These are phyloP conservation scores for Pichia sp. DNA, from an alignment of 1,139 yeast species.

Conservation along the genomic window DNA sequence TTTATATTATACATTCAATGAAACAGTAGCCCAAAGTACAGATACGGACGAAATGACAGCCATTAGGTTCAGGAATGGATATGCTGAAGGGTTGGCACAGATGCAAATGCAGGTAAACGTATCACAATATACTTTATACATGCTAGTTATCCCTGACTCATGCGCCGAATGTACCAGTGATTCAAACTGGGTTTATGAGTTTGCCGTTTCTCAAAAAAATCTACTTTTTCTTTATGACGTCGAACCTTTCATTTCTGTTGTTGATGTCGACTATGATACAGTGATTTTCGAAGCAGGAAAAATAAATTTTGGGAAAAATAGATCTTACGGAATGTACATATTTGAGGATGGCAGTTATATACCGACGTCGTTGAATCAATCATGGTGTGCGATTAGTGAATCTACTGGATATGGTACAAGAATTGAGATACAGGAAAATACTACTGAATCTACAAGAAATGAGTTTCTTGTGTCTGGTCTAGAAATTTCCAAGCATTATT, in stretches of 20 bases:
- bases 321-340: constrained; percentile 41
- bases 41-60: constrained; percentile 29
- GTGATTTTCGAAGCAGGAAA: constrained; percentile 47
- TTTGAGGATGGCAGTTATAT: constrained; percentile 42
- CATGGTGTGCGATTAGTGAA: constrained; percentile 69
- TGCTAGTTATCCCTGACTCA: constrained; percentile 43
- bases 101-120: constrained; percentile 27
- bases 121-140: constrained; percentile 37
- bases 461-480: constrained; percentile 46
- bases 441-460: constrained; percentile 8
- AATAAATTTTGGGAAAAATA: constrained; percentile 9
- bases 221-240: constrained; percentile 69
- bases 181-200: constrained; percentile 53
- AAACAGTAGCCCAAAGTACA: constrained; percentile 40
- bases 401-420: constrained; percentile 21
- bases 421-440: constrained; percentile 31
- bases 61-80: constrained; percentile 43
- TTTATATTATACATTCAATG: constrained; percentile 36
- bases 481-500: constrained; percentile 57
- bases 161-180: constrained; percentile 35
- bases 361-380: constrained; percentile 45
- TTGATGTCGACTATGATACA: constrained; percentile 70
- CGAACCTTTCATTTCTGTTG: constrained; percentile 51
- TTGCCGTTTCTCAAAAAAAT: constrained; percentile 66
- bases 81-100: constrained; percentile 52